Conservation (phyloP, 2,329 filamentous ascomycete genomes). For the Amphichorda felina region DNA sequence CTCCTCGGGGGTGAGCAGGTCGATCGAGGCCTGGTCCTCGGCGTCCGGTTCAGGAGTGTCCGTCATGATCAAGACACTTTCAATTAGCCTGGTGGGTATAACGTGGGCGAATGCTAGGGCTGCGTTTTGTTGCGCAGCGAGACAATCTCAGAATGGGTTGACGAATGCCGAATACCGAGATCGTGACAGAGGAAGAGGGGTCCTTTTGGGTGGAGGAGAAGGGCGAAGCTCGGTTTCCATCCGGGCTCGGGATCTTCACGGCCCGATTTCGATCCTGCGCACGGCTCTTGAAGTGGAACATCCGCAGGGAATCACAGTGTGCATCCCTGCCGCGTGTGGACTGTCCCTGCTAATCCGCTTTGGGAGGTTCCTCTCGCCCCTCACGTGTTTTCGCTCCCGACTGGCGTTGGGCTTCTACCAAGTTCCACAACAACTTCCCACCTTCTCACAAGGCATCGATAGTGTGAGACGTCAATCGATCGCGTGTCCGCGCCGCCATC, state of each 20-base stretch:
- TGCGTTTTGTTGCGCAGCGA: neutral
- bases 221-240: conserved; percentile 2
- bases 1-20: conserved; percentile 52
- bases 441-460: too few relatives aligned
- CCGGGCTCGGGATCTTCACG: neutral
- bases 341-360: too few relatives aligned
- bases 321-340: too few relatives aligned
- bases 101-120: too few relatives aligned
- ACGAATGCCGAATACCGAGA: conserved; percentile 4
- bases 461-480: too few relatives aligned
- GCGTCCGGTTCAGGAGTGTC: conserved; percentile 24
- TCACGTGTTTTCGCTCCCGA: conserved; percentile 2
- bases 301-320: too few relatives aligned
- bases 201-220: neutral
- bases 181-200: neutral
- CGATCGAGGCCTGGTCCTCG: conserved; percentile 32
- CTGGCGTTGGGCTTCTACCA: neutral
- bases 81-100: too few relatives aligned
- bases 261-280: neutral
- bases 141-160: neutral
- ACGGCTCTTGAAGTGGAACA: neutral
- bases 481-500: too few relatives aligned
- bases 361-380: too few relatives aligned
- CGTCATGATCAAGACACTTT: conserved; percentile 21
- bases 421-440: too few relatives aligned